Base-by-base conservation (phyloP, 192 early-diverging fungal genomes). In the Umbelopsis vinacea region DNA sequence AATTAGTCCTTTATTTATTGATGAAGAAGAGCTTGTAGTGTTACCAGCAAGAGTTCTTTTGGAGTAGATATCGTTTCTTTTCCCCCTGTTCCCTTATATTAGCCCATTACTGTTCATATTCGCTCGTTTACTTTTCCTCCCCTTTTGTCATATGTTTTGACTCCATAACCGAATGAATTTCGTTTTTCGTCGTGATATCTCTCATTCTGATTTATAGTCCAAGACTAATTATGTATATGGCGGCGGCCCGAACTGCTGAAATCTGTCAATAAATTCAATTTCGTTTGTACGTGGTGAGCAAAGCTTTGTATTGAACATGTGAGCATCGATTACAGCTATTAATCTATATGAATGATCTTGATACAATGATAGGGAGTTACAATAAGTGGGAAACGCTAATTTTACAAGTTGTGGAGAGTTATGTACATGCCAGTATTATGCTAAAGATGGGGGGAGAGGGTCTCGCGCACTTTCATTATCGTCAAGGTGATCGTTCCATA, bases 11-110 rank as follows among this genome's bases (percentile, higher is more conserved):
- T 37, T 80, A 26, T 80, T 80, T 47, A 67, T 76, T 45, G 74
- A 80, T 70, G 79, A 80, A 57, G 72, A 76, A 35, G 72, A 76
- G 26, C 57, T 60, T 45, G 69, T 80, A 8, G 48, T 76, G 26
- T 46, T 76, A 17, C 63, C 71, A 24, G 79, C 79, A 19, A 72
- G 70, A 54, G 79, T 80, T 0, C 33, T 80, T 1, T 35, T 80
- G 68, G 78, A 69, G 60, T 80, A 47, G 33, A 22, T 22, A 35
- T 19, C 33, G 29, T 37, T 35, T 37, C 6, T 63, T 63, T 37
- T 17, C 24, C 15, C 1, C 26, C 12, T 33, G 11, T 37, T 37
- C 48, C 48, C 5, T 50, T 50, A 50, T 50, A 21, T n/a, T 50
- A 50, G 48, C n/a, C 48, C 29, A 17, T 50, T 50, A 50, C 48